Conservation (phyloP, 495 filamentous ascomycete genomes). For the Amorphotheca resinae region DNA sequence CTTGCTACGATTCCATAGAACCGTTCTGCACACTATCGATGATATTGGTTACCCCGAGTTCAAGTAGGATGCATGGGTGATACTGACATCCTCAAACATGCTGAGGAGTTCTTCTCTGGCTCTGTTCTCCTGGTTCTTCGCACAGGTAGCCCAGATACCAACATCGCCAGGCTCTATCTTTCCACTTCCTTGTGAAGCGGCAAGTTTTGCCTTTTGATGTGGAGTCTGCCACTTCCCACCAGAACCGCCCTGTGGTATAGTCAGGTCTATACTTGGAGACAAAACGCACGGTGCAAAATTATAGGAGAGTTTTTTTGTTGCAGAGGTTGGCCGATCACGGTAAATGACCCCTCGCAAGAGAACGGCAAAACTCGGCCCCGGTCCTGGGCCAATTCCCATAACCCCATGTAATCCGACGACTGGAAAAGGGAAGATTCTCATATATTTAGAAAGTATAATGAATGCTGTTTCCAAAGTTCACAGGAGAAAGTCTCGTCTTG, state of each 20-base stretch:
- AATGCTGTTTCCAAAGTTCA: too few relatives aligned
- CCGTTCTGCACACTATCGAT: constrained; percentile 40
- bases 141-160: constrained; percentile 85
- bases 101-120: constrained; percentile 59
- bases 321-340: too few relatives aligned
- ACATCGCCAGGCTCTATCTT: constrained; percentile 60
- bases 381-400: too few relatives aligned
- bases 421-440: not conserved
- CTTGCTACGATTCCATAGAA: constrained; percentile 38
- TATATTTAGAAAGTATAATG: not conserved
- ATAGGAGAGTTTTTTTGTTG: too few relatives aligned
- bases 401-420: not conserved
- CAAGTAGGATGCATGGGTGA: too few relatives aligned
- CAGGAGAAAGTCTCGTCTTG: too few relatives aligned
- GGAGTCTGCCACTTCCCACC: constrained; percentile 44
- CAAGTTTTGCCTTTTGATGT: constrained; percentile 33
- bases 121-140: constrained; percentile 65
- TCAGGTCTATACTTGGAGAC: not conserved
- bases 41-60: not conserved
- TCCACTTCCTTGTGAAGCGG: constrained; percentile 19
- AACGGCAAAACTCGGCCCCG: too few relatives aligned
- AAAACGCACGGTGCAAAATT: not conserved
- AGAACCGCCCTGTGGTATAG: constrained; percentile 29
- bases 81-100: constrained; percentile 41
- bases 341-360: too few relatives aligned